Evolutionary conservation across 257 asterid genomes (phyloP).

Genomic region (Avicennia marina): DNA sequence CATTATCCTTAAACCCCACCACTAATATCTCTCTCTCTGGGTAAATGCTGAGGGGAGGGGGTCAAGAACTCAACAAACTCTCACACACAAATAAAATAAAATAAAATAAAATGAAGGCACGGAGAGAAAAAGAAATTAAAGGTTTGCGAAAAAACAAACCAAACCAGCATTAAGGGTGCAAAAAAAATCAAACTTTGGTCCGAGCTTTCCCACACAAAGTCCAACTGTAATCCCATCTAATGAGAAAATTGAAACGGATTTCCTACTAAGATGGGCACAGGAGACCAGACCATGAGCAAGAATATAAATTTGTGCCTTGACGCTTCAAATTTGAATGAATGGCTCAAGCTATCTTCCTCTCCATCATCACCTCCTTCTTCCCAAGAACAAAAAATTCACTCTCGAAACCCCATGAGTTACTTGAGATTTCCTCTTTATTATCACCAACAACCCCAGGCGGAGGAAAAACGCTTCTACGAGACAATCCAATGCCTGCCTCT

Average conservation of each 20-base stretch:
- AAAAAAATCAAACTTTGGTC: conserved; percentile 38
- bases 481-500: conserved; percentile 71
- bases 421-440: conserved; percentile 41
- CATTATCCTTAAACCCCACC: conserved; percentile 61
- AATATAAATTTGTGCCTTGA: conserved; percentile 38
- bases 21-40: conserved; percentile 30
- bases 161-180: conserved; percentile 43
- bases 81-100: not conserved
- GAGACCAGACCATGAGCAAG: conserved; percentile 37
- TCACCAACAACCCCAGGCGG: conserved; percentile 24
- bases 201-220: conserved; percentile 63
- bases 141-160: conserved; percentile 57
- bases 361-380: conserved; percentile 20
- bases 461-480: conserved; percentile 19
- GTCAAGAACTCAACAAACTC: too few species aligned
- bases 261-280: conserved; percentile 33
- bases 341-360: conserved; percentile 66
- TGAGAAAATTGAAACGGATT: conserved; percentile 11
- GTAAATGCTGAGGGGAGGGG: conserved; percentile 1
- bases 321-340: conserved; percentile 50
- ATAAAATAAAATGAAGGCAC: too few species aligned
- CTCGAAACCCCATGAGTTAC: conserved; percentile 36
- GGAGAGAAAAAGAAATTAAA: conserved; percentile 19
- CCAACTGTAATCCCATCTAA: conserved; percentile 35
- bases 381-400: too few species aligned